phyloP scores from a whole-genome alignment of 1,284 basidiomycete genomes.

The Bondarzewia mesenterica region DNA sequence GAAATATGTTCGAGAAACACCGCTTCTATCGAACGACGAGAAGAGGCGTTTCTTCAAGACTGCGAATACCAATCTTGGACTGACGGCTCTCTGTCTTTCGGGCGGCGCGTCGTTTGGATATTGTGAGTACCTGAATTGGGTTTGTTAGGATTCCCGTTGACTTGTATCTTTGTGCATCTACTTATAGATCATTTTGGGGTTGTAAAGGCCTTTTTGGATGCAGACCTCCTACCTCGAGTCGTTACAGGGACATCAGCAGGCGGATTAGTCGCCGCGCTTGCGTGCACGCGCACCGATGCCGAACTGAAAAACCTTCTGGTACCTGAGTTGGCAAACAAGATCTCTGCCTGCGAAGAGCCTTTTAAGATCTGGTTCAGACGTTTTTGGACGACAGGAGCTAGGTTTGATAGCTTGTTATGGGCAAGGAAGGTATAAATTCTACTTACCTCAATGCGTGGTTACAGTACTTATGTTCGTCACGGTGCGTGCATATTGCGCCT shows the following conservation, averaged over 20 bases:
- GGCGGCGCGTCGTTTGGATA: slow-evolving; percentile 95
- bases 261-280: slow-evolving; percentile 78
- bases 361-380: slow-evolving; percentile 73
- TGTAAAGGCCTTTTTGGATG: slow-evolving; percentile 86
- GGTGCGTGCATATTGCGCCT: neutral
- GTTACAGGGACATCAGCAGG: slow-evolving; percentile 92
- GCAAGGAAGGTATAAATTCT: slow-evolving; percentile 66
- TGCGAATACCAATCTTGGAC: slow-evolving; percentile 84
- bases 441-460: neutral
- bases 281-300: slow-evolving; percentile 86
- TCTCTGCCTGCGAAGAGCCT: slow-evolving; percentile 89
- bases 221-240: slow-evolving; percentile 81
- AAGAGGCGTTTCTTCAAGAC: slow-evolving; percentile 91
- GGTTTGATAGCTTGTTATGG: slow-evolving; percentile 91
- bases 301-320: slow-evolving; percentile 77
- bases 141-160: no score
- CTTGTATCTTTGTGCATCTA: neutral
- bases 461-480: no score
- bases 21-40: slow-evolving; percentile 75
- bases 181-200: slow-evolving; percentile 81
- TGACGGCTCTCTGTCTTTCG: slow-evolving; percentile 87
- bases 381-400: slow-evolving; percentile 84
- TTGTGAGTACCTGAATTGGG: slow-evolving; percentile 42
- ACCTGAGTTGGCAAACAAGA: slow-evolving; percentile 78
- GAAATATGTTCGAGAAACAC: slow-evolving; percentile 65